phyloP scores from a whole-genome alignment of 495 filamentous ascomycete genomes.

The Paragyromitra xinjiangensis region DNA sequence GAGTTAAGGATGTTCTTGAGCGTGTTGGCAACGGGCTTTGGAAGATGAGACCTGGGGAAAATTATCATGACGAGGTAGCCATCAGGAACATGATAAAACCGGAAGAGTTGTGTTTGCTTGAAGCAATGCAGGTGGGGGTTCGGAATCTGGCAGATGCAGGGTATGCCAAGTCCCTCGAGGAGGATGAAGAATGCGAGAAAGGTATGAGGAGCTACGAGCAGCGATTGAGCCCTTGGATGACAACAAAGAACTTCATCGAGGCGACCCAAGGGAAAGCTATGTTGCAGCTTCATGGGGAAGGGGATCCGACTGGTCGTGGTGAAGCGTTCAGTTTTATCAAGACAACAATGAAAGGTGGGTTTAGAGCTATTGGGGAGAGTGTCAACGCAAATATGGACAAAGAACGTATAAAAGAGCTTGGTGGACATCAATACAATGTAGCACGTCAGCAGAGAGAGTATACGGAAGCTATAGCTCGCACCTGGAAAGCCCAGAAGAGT shows the following conservation, averaged over 20 bases:
- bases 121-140: constrained; percentile 95
- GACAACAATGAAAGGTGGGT: constrained; percentile 98
- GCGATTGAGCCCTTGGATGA: constrained; percentile 90
- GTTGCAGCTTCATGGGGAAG: constrained; percentile 90
- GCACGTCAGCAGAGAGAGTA: constrained; percentile 88
- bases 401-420: constrained; percentile 82
- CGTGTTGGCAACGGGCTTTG: constrained; percentile 72
- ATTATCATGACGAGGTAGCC: constrained; percentile 74
- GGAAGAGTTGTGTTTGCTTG: constrained; percentile 90
- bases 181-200: constrained; percentile 63
- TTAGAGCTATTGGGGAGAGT: constrained; percentile 87
- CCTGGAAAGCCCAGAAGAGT: constrained; percentile 86
- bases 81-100: constrained; percentile 88
- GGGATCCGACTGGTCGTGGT: constrained; percentile 93
- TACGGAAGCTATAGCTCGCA: constrained; percentile 81
- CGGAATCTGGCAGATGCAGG: constrained; percentile 82
- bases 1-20: constrained; percentile 91
- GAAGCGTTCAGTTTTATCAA: constrained; percentile 95
- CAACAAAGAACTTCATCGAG: constrained; percentile 91
- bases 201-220: constrained; percentile 77
- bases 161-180: constrained; percentile 73
- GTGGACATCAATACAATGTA: constrained; percentile 97
- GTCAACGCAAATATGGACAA: constrained; percentile 82
- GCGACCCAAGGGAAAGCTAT: constrained; percentile 96
- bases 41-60: constrained; percentile 76